Evolutionary conservation across 2,329 filamentous ascomycete genomes (phyloP), one percentile per base, ranked within the genome.

Genomic region (Ceratocystis harringtonii): DNA sequence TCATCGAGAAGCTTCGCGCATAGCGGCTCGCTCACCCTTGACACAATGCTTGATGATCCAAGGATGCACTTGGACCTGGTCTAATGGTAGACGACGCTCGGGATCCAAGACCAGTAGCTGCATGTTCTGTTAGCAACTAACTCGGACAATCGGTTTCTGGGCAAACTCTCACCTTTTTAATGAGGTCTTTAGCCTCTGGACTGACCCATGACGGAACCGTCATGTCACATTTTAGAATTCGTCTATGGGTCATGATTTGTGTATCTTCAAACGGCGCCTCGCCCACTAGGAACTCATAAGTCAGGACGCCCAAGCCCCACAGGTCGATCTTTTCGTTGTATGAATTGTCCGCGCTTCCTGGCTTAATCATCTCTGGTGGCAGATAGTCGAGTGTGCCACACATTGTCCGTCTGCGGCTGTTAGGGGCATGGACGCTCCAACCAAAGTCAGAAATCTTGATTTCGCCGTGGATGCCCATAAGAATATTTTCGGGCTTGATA

Each of bases 371-470:
- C 84, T 99, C 94, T 3, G 94, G 94, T 2, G 94, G 94, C 17
- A 99, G 83, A 75, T 99, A 99, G 77, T 99, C 94, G 52, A 97
- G 84, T 19, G 94, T 99, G 69, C 94, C 94, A 75, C 94, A 99
- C 84, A 97, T 92, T 65, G 94, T 99, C 72, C 92, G 88, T 68
- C 94, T 83, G 70, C 94, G 81, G 77, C 92, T 95, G 76, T 95
- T 96, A 32, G 94, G 94, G 4, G 94, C 94, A 75, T 99, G 94
- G 3, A 97, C 94, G 74, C 89, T 95, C 94, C 94, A 99, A 62
- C 94, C 92, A 72, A 97, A 99, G 75, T 99, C 94, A 3, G 90
- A 95, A 72, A 99, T 92, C 77, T 99, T 99, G 78, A 99, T 92
- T 79, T 99, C 94, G 70, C 92, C 94, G 73, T 97, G 92, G 68